These are phyloP conservation scores for Phytophthora pini DNA, from an alignment of 352 stramenopile species.

Conservation along the genomic window DNA sequence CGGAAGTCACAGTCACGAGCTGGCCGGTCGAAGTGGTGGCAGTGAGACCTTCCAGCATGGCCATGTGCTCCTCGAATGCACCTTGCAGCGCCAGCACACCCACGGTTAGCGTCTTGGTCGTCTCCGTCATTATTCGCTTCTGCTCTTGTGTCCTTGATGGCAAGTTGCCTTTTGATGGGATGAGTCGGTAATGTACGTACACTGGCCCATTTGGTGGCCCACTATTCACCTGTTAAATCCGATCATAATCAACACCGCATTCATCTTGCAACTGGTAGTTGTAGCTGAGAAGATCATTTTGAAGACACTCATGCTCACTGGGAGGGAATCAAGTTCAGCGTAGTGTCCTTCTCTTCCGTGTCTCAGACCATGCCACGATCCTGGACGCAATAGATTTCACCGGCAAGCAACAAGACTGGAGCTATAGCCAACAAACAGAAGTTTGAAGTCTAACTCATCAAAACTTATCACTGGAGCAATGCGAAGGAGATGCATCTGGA, in stretches of 20 bases:
- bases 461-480: no score
- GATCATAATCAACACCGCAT: background rate
- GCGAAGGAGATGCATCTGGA: no score
- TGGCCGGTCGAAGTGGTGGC: conserved; percentile 27
- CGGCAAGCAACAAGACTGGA: no score
- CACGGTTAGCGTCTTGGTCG: conserved; percentile 54
- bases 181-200: background rate
- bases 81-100: conserved; percentile 92
- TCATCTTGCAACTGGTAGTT: no score
- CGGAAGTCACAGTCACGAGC: conserved; percentile 47
- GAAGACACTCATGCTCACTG: no score
- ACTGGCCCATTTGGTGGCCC: conserved; percentile 17
- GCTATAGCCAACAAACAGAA: no score
- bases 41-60: conserved; percentile 72
- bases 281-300: no score
- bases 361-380: no score
- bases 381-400: no score
- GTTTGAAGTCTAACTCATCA: no score
- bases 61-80: conserved; percentile 92
- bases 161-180: conserved; percentile 14
- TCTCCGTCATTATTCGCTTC: conserved; percentile 15
- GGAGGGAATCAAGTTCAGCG: no score
- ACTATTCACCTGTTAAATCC: background rate
- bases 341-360: no score
- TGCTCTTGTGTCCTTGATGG: background rate